Evolutionary conservation across 2,329 filamentous ascomycete genomes (phyloP).

Genomic region (Fusarium oxysporum): DNA sequence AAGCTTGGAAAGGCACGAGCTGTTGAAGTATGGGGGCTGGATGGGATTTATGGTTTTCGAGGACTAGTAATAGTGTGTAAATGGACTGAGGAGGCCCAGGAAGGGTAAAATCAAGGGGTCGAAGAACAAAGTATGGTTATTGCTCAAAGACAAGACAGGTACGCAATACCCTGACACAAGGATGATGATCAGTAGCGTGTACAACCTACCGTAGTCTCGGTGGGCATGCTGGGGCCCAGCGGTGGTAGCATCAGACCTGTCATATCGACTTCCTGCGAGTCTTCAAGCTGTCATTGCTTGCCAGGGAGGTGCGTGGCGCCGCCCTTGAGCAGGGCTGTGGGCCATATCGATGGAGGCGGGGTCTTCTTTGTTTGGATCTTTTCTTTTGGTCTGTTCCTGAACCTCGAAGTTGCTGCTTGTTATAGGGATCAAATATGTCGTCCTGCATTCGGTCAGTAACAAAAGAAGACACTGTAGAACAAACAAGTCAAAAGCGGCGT

Average conservation of each 20-base stretch:
- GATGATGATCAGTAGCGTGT: slow-evolving; percentile 45
- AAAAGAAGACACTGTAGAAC: not conserved
- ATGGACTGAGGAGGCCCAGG: slow-evolving; percentile 29
- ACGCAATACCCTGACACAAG: slow-evolving; percentile 31
- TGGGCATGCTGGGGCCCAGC: slow-evolving; percentile 38
- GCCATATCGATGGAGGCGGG: slow-evolving; percentile 38
- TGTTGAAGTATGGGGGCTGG: slow-evolving; percentile 43
- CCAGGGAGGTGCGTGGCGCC: slow-evolving; percentile 42
- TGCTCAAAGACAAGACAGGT: slow-evolving; percentile 34
- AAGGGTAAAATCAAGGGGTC: slow-evolving; percentile 42
- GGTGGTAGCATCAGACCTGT: slow-evolving; percentile 49
- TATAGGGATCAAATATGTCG: slow-evolving; percentile 1
- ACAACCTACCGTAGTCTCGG: slow-evolving; percentile 43
- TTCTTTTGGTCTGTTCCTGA: slow-evolving; percentile 12
- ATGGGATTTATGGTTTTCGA: slow-evolving; percentile 51
- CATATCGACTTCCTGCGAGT: slow-evolving; percentile 50
- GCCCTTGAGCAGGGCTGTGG: slow-evolving; percentile 39
- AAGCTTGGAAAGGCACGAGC: slow-evolving; percentile 22
- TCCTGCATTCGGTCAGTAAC: slow-evolving; percentile 7
- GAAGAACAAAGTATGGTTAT: slow-evolving; percentile 32
- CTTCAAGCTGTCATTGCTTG: slow-evolving; percentile 43
- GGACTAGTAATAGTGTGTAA: slow-evolving; percentile 26
- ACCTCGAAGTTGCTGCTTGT: not conserved
- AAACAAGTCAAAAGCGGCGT: not conserved
- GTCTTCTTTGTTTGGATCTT: slow-evolving; percentile 21